Evolutionary conservation across 2,329 filamentous ascomycete species (phyloP), one percentile per base, ranked within the genome.

Genomic region (Pseudogymnoascus sp.): DNA sequence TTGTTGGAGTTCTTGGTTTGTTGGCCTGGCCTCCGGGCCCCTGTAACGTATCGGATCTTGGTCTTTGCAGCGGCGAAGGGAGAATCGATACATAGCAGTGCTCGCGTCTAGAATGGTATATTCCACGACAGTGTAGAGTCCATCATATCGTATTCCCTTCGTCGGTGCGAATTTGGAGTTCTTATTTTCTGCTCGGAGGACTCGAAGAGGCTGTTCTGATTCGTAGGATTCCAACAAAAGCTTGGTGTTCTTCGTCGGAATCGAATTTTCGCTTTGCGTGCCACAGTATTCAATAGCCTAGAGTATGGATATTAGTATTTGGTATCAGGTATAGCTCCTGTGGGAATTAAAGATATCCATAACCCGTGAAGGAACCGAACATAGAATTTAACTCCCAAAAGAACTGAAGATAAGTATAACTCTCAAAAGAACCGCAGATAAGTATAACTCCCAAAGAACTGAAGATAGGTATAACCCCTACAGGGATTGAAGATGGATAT

Each of bases 81-180:
- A 72, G 70, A 86, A 86, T 0, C 75, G 71, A 67, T 81, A 76
- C 18, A 77, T 75, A 2, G 75, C 75, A n/a, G 74, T 77, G 11
- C 69, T 67, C 3, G 66, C 35, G 61, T 83, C 75, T 1, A 79
- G 37, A 0, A 76, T 61, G 63, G 78, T 69, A 58, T 73, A 74
- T 2, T 63, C 68, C 0, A 71, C 72, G 4, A 85, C 77, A 5
- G 73, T 68, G 65, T 86, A 87, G 0, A 86, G 69, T 0, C 83
- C 84, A 69, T 86, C 83, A 61, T 86, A 86, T 1, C 84, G 72
- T n/a, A 82, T 74, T 0, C 83, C 83, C 8, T 72, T 64, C 1
- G 69, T 63, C 0, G 83, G 83, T 0, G 78, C 74, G 61, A 77
- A 82, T 21, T 66, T 69, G 0, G 69, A 72, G 2, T 67, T 63